Evolutionary conservation across 1,284 basidiomycete species (phyloP).

Genomic region (Cryptococcus neoformans): DNA sequence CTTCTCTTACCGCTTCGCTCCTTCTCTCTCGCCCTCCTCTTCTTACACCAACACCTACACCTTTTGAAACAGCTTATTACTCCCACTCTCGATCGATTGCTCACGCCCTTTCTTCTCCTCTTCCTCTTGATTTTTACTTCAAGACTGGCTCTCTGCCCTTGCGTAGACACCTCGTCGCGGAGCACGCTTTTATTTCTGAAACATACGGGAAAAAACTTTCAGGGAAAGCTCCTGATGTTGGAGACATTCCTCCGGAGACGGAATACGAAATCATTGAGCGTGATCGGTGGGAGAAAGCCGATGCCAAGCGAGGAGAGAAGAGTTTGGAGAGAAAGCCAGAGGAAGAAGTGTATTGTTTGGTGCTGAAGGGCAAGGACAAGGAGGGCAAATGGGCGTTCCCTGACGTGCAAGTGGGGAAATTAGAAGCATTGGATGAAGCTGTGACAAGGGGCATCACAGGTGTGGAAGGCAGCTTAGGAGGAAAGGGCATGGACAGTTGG

Average conservation of each 20-base stretch:
- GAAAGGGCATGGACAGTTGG: conserved; percentile 46
- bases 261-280: conserved; percentile 24
- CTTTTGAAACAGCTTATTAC: conserved; percentile 82
- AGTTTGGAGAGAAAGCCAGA: conserved; percentile 78
- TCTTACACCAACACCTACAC: conserved; percentile 69
- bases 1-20: conserved; percentile 52
- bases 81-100: conserved; percentile 79
- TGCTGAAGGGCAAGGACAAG: conserved; percentile 57
- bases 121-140: conserved; percentile 91
- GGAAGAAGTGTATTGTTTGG: conserved; percentile 79
- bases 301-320: conserved; percentile 54
- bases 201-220: conserved; percentile 63
- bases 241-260: conserved; percentile 55
- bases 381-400: conserved; percentile 74
- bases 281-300: conserved; percentile 35
- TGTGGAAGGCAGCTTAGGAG: conserved; percentile 33
- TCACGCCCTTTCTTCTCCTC: conserved; percentile 82
- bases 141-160: conserved; percentile 86
- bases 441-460: conserved; percentile 30
- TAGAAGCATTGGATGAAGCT: conserved; percentile 43
- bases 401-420: conserved; percentile 18
- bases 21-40: conserved; percentile 81
- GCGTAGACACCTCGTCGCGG: conserved; percentile 71
- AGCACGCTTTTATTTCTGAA: conserved; percentile 63
- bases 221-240: conserved; percentile 59